Evolutionary conservation across 2,329 filamentous ascomycete species (phyloP), one percentile per base, ranked within the genome.

Genomic region (Fusarium sp.): DNA sequence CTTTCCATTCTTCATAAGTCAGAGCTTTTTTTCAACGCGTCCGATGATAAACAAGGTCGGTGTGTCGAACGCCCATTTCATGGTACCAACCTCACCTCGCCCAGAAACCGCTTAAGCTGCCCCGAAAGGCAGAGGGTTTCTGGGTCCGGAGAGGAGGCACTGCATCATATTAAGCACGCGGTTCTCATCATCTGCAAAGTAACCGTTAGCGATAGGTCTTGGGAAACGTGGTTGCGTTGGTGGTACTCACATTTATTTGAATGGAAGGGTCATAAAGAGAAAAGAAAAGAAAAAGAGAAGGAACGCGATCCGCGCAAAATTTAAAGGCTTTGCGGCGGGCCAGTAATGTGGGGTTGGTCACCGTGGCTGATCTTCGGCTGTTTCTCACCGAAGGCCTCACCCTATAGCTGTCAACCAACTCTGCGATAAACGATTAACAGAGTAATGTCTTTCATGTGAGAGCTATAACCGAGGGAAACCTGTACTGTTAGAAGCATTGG

Each of bases 1-100:
- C 65, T 76, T 78, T 79, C 78, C 78, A 80, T 82, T 83, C 80
- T 70, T 76, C 59, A 84, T 82, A 83, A 82, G 81, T 98, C 95
- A 98, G 95, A 98, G 93, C 92, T 97, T 91, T 94, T 92, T 91
- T 76, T 92, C 87, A 91, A 93, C 89, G 94, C 96, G 95, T 97
- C 90, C 95, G 94, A 93, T 87, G 84, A 85, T 84, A 67, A 97
- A 98, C 94, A 98, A 98, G 95, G 92, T 90, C 87, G 81, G 87
- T 97, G 95, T 98, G 96, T 93, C 95, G 94, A 92, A 98, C 96
- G 94, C 96, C 91, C 88, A 94, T 94, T 90, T 98, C 96, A 99
- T 88, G 86, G 89, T 92, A 83, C 88, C 89, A 83, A 59, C 83
- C 84, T 85, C 82, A 82, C 86, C 83, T 85, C 83, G 81, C 89